phyloP scores from a whole-genome alignment of 495 filamentous ascomycete species.

The Staphylotrichum longicolle region DNA sequence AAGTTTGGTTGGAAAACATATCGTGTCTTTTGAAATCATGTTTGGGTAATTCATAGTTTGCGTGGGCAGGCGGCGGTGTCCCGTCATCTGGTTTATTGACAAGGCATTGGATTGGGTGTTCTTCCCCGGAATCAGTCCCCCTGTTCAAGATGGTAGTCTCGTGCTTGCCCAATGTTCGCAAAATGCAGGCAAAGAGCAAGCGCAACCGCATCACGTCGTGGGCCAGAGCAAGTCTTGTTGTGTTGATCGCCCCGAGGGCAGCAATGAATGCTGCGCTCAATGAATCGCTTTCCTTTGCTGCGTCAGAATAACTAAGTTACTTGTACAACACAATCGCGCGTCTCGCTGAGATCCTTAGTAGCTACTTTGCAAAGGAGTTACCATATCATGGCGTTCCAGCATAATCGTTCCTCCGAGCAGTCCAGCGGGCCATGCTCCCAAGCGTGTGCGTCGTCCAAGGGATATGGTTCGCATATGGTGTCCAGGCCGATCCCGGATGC shows the following conservation, averaged over 20 bases:
- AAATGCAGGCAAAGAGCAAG: background rate
- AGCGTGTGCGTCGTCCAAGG: too few species aligned
- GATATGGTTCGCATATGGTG: too few species aligned
- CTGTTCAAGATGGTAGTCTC: too few species aligned
- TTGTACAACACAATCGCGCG: conserved; percentile 11
- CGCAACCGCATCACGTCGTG: background rate
- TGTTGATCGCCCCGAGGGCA: conserved; percentile 1
- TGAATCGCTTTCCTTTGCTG: conserved; percentile 14
- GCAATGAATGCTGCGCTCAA: conserved; percentile 12
- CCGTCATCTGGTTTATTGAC: background rate
- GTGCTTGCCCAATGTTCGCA: too few species aligned
- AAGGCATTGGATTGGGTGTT: background rate
- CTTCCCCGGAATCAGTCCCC: too few species aligned
- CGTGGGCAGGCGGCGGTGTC: background rate
- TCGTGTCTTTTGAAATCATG: background rate
- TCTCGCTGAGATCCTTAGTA: conserved; percentile 6
- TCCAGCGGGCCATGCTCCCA: too few species aligned
- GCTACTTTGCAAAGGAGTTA: conserved; percentile 12
- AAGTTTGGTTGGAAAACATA: background rate
- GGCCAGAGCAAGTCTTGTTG: background rate
- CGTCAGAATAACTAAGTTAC: conserved; percentile 11
- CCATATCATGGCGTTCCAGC: conserved; percentile 3
- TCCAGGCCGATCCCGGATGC: background rate
- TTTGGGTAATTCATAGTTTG: conserved; percentile 10
- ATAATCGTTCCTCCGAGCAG: background rate